Base-by-base conservation (phyloP, 2,329 filamentous ascomycete genomes). In the Microdochium bolleyi region DNA sequence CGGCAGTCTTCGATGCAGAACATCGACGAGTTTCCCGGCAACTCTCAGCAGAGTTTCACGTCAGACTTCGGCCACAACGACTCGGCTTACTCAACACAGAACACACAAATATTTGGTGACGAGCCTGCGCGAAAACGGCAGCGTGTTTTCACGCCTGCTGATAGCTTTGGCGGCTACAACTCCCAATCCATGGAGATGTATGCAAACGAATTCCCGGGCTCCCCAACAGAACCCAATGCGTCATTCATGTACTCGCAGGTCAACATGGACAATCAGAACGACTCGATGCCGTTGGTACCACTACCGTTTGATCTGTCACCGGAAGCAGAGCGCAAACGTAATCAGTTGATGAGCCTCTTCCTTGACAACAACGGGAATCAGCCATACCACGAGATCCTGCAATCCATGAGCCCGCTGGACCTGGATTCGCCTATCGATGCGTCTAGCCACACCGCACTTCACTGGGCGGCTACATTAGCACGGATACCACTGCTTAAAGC, bases 401-500 rank as follows among this genome's bases (percentile, higher is more conserved):
- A 84, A 49, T 84, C 84, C 10, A 78, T 96, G 53, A 87, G 84
- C 1, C 83, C 89, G 0, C 75, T 85, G 38, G 92, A 99, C 59
- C 80, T 97, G 22, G 94, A 99, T 63, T 87, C 94, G 66, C 92
- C 94, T 1, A 89, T 99, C 53, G 94, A 99, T 64, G 80, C 86
- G 24, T 90, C 90, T 54, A 85, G 85, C 34, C 90, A 97, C 64
- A 97, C 91, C 19, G 92, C 92, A 2, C 75, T 99, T 41, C 92
- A 97, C 64, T 99, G 94, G 94, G 94, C 94, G 2, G 91, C 94
- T 4, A 96, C 94, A 3, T 77, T 99, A 49, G 91, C 91, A 2
- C 87, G 92, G 16, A 86, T 95, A 66, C 82, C 88, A 1, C 77
- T 99, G 5, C 76, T 97, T 53, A 84, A 88, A 52, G 80, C 92